These are phyloP conservation scores for Metarhizium humberi DNA, from an alignment of 2,329 filamentous ascomycete species.

Conservation along the genomic window DNA sequence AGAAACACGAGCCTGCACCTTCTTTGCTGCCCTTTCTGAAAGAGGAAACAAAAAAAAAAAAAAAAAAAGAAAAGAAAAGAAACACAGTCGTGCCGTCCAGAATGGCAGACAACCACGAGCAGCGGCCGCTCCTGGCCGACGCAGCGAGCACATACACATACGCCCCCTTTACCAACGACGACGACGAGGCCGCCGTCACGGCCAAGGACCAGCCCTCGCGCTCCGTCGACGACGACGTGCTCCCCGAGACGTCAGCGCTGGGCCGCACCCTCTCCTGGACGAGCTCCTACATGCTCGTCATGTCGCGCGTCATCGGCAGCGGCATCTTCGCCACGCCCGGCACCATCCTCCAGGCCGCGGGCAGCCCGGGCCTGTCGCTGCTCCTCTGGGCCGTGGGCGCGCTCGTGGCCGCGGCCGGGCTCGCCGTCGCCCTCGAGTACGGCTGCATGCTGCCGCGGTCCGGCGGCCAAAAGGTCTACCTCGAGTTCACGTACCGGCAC, in stretches of 20 bases:
- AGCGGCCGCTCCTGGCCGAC: conserved; percentile 1
- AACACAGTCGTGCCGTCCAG: too few species aligned
- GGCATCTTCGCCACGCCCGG: conserved; percentile 67
- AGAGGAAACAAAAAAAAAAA: too few species aligned
- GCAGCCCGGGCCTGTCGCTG: conserved; percentile 55
- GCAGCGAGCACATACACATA: background rate
- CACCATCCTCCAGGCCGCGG: conserved; percentile 55
- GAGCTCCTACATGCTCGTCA: conserved; percentile 57
- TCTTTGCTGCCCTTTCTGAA: too few species aligned
- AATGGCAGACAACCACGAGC: background rate
- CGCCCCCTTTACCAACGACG: background rate
- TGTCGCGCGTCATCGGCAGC: conserved; percentile 59
- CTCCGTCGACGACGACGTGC: conserved; percentile 44
- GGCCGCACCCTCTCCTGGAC: conserved; percentile 53
- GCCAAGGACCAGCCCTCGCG: conserved; percentile 6
- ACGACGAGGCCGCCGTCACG: background rate
- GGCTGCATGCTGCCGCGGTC: conserved; percentile 63
- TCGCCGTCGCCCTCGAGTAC: conserved; percentile 56
- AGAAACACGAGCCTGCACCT: too few species aligned
- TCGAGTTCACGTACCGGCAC: conserved; percentile 57
- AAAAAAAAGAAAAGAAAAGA: too few species aligned
- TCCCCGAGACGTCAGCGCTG: conserved; percentile 48
- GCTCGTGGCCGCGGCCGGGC: conserved; percentile 48
- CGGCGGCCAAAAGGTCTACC: conserved; percentile 61
- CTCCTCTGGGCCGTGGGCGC: conserved; percentile 55